These are phyloP conservation scores for Aspergillus niger DNA, from an alignment of 2,329 filamentous ascomycete species.

Conservation along the genomic window DNA sequence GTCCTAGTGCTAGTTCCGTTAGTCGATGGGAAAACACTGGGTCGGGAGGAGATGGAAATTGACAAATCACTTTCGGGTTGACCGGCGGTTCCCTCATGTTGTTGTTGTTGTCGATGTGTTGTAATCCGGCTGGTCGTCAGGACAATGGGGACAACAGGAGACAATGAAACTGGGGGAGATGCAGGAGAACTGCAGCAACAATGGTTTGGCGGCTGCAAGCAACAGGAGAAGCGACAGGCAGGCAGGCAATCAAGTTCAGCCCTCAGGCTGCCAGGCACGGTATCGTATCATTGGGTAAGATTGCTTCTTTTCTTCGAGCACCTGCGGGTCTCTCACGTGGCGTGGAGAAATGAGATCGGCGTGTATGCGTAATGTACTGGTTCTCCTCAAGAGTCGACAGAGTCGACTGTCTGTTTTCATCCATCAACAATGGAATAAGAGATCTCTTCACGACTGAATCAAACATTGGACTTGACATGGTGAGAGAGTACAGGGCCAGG, in stretches of 20 bases:
- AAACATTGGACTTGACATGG: not conserved
- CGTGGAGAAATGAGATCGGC: slow-evolving; percentile 6
- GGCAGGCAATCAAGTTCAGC: not conserved
- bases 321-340: slow-evolving; percentile 10
- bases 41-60: not conserved
- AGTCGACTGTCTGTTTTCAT: not conserved
- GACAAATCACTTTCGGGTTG: not conserved
- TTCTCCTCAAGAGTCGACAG: not conserved
- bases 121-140: not conserved
- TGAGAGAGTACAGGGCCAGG: not conserved
- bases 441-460: too few species aligned
- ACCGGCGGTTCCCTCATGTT: not conserved
- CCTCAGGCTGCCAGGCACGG: not conserved
- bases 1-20: not conserved
- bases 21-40: not conserved
- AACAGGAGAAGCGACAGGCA: not conserved
- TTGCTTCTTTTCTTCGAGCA: not conserved
- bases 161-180: slow-evolving; percentile 1
- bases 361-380: slow-evolving; percentile 2
- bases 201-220: not conserved
- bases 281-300: not conserved
- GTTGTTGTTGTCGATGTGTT: not conserved
- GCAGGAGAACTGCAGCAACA: slow-evolving; percentile 9
- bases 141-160: not conserved
- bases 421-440: not conserved